Conservation (phyloP, 108 stramenopile genomes). For the Licmophora abbreviata region DNA sequence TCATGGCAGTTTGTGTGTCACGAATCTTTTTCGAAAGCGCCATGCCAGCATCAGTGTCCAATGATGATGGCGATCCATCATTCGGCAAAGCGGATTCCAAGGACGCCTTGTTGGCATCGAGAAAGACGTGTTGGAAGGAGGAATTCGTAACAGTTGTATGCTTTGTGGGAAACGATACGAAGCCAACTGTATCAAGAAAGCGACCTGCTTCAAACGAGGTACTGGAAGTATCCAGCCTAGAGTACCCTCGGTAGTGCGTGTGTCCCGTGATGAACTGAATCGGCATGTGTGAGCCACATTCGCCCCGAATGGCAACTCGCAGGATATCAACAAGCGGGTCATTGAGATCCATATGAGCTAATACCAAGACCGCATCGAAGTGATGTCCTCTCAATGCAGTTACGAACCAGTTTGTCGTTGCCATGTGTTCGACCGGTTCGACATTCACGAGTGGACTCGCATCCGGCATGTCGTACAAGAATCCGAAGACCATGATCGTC, state of each 20-base stretch:
- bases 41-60: slow-evolving; percentile 42
- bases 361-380: slow-evolving; percentile 62
- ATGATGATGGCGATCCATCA: slow-evolving; percentile 19
- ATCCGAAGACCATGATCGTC: slow-evolving; percentile 57
- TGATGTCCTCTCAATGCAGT: slow-evolving; percentile 16
- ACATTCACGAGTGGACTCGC: slow-evolving; percentile 26
- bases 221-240: slow-evolving; percentile 24
- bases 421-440: slow-evolving; percentile 32
- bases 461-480: slow-evolving; percentile 54
- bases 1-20: slow-evolving; percentile 30
- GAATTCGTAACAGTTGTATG: not conserved
- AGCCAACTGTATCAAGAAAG: slow-evolving; percentile 68
- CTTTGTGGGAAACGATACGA: slow-evolving; percentile 43
- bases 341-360: slow-evolving; percentile 71
- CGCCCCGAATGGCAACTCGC: slow-evolving; percentile 24
- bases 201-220: slow-evolving; percentile 57
- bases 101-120: slow-evolving; percentile 35
- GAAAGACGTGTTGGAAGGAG: slow-evolving; percentile 35
- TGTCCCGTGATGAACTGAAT: slow-evolving; percentile 80
- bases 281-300: slow-evolving; percentile 42
- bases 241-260: slow-evolving; percentile 42
- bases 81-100: slow-evolving; percentile 21
- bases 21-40: slow-evolving; percentile 40
- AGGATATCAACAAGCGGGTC: slow-evolving; percentile 51
- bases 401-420: slow-evolving; percentile 51